Conservation (phyloP, 352 stramenopile species). For the Phytopythium helicoides region DNA sequence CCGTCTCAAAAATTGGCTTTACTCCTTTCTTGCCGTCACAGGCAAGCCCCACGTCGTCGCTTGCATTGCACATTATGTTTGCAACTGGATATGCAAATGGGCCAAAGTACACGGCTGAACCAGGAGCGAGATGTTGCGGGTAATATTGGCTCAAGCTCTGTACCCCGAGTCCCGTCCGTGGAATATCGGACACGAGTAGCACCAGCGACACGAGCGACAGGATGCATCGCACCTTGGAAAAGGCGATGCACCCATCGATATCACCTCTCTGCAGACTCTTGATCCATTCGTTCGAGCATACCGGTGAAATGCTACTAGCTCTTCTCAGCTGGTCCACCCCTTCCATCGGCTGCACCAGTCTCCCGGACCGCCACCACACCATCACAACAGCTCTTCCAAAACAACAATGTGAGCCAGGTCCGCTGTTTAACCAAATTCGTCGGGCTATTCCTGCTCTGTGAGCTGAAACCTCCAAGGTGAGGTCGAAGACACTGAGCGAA, state of each 20-base stretch:
- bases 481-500: no score
- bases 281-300: neutral
- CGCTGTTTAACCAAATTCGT: no score
- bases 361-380: neutral
- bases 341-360: neutral
- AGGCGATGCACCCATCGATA: constrained; percentile 16
- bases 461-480: no score
- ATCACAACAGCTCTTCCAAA: no score
- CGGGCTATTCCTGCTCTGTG: no score
- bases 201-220: constrained; percentile 21
- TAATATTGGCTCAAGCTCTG: constrained; percentile 13
- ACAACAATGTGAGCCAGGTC: no score
- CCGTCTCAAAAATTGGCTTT: constrained; percentile 1
- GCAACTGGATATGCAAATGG: constrained; percentile 33
- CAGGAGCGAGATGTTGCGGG: constrained; percentile 9
- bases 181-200: constrained; percentile 34
- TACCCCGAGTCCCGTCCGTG: constrained; percentile 30
- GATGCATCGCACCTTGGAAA: constrained; percentile 18
- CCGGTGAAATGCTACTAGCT: neutral
- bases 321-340: neutral
- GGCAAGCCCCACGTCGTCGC: neutral
- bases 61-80: constrained; percentile 15
- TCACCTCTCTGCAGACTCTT: constrained; percentile 8
- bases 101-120: constrained; percentile 19
- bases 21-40: constrained; percentile 11